A percentile compares a stretch with the other conserved stretches of the same genome.
These are phyloP conservation scores for Sutorius eximius DNA, from an alignment of 1,284 basidiomycete species.

Conservation along the genomic window DNA sequence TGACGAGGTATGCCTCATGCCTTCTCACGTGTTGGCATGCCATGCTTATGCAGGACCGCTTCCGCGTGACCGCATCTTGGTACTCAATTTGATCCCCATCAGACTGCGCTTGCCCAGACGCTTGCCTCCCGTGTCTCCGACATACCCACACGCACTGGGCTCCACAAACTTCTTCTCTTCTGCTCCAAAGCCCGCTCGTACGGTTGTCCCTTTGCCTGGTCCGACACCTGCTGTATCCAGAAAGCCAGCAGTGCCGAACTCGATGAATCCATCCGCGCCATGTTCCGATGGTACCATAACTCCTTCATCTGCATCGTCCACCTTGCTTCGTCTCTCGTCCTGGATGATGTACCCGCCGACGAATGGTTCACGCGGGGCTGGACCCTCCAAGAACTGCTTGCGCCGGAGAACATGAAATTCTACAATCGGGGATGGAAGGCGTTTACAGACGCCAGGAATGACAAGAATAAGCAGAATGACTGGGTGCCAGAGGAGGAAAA, in stretches of 20 bases:
- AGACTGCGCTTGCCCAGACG: not conserved
- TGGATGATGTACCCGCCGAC: slow-evolving; percentile 2
- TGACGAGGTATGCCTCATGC: slow-evolving; percentile 2
- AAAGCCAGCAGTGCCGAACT: slow-evolving; percentile 14
- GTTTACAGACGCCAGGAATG: slow-evolving; percentile 2
- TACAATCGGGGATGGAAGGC: slow-evolving; percentile 6
- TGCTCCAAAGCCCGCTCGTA: slow-evolving; percentile 13
- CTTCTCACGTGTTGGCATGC: not conserved
- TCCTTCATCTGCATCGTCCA: slow-evolving; percentile 12
- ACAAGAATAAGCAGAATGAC: slow-evolving; percentile 3
- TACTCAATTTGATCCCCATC: not conserved
- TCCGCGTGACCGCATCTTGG: not conserved
- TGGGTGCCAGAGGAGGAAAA: not conserved
- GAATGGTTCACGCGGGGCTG: slow-evolving; percentile 12
- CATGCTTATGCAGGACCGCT: not conserved
- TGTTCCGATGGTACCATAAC: slow-evolving; percentile 17
- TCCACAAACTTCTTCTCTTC: slow-evolving; percentile 8
- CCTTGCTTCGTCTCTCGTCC: slow-evolving; percentile 3
- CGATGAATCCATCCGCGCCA: slow-evolving; percentile 17
- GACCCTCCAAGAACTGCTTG: slow-evolving; percentile 16
- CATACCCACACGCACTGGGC: not conserved
- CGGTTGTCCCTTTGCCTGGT: slow-evolving; percentile 9
- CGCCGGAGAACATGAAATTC: slow-evolving; percentile 7
- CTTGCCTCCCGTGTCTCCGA: not conserved
- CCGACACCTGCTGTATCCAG: slow-evolving; percentile 12